Conservation (phyloP, 2,329 filamentous ascomycete genomes). For the Cladosporium austrohemisphaericum region DNA sequence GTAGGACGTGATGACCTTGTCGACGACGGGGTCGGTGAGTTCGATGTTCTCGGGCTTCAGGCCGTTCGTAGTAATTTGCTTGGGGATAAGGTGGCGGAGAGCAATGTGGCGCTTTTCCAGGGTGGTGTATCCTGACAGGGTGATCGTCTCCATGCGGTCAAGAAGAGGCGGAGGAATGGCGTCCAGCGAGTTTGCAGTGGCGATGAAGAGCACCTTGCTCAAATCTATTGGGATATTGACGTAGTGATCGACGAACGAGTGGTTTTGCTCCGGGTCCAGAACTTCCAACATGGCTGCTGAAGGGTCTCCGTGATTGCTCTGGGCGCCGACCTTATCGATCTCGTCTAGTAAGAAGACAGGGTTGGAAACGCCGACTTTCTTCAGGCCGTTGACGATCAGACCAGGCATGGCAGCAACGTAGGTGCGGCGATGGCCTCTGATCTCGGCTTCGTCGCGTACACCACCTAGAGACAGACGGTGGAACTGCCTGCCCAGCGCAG, state of each 20-base stretch:
- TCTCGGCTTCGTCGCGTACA: slow-evolving; percentile 94
- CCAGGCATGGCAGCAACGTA: slow-evolving; percentile 99
- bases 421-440: slow-evolving; percentile 87
- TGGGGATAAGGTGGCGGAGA: slow-evolving; percentile 86
- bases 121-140: slow-evolving; percentile 91
- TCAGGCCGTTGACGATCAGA: slow-evolving; percentile 84
- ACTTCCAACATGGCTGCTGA: slow-evolving; percentile 98
- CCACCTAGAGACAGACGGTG: slow-evolving; percentile 95
- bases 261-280: slow-evolving; percentile 93
- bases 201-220: slow-evolving; percentile 95
- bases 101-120: slow-evolving; percentile 96
- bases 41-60: slow-evolving; percentile 70
- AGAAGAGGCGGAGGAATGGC: slow-evolving; percentile 91
- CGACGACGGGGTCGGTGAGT: slow-evolving; percentile 78
- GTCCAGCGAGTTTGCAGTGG: slow-evolving; percentile 90
- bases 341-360: slow-evolving; percentile 95
- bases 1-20: slow-evolving; percentile 94
- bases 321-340: slow-evolving; percentile 91
- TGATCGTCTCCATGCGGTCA: slow-evolving; percentile 95
- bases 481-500: slow-evolving; percentile 89
- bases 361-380: slow-evolving; percentile 93
- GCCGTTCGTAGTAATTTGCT: slow-evolving; percentile 89
- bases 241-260: slow-evolving; percentile 93
- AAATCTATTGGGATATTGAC: slow-evolving; percentile 93
- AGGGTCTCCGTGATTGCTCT: slow-evolving; percentile 91